Evolutionary conservation across 352 stramenopile species (phyloP), one percentile per base, ranked within the genome.

Genomic region (Achlya hypogyna): DNA sequence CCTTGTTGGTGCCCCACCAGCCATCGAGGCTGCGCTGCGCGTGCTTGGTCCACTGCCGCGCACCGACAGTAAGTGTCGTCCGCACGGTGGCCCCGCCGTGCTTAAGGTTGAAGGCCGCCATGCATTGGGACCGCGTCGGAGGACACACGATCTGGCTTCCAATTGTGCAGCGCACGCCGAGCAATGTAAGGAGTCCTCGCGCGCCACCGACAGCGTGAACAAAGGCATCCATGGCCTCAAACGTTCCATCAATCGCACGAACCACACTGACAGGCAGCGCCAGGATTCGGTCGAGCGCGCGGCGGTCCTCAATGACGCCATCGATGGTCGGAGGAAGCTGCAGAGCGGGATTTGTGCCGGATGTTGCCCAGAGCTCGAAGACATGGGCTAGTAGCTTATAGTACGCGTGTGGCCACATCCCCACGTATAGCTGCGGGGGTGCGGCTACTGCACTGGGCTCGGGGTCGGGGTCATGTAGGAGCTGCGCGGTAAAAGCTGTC

Each of bases 11-110:
- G 0, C 78, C 79, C 73, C 84, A 89, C 79, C 82, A 95, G 16
- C 78, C 77, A 60, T 77, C 78, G 0, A 72, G 74, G 45, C 80
- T 87, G 45, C 84, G 78, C n/a, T 76, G 72, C 63, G 79, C 90
- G 70, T 93, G 86, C 65, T 95, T 95, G 28, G 75, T 87, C 68
- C 89, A 86, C 34, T 84, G 83, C 27, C 82, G 71, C 2, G 84
- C 86, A 12, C 86, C 84, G 23, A 93, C 78, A 0, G 82, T 89
- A n/a, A 95, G 77, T 38, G 62, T 49, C 9, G 69, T 62, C 29
- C 47, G 62, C 6, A 20, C 34, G 42, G 68, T 74, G 32, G 79
- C 78, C 35, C 27, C 31, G 10, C 63, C 69, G n/a, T 87, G 72
- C 3, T 53, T 67, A 53, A 79, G 66, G 10, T 64, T 66, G 53